phyloP scores from a whole-genome alignment of 1,284 basidiomycete species.

The Testicularia cyperi region DNA sequence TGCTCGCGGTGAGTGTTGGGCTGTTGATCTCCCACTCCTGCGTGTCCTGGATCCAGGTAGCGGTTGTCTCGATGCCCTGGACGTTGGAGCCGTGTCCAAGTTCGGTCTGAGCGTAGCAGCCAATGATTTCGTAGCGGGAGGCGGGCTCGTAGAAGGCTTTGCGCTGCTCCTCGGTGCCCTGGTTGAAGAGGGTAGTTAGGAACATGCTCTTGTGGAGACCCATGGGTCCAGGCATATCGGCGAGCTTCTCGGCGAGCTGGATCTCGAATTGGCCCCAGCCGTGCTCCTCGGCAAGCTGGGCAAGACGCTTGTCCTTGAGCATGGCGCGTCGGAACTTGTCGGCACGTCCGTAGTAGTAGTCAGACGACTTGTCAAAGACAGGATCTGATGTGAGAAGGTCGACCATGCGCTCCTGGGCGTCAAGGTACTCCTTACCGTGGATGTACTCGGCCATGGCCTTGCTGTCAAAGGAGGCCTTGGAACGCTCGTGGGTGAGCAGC shows the following conservation, averaged over 20 bases:
- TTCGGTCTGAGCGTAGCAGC: slow-evolving; percentile 55
- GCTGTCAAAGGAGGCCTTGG: slow-evolving; percentile 51
- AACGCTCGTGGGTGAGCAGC: slow-evolving; percentile 48
- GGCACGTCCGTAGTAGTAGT: slow-evolving; percentile 62
- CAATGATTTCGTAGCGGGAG: slow-evolving; percentile 45
- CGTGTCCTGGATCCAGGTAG: slow-evolving; percentile 42
- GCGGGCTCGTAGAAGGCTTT: slow-evolving; percentile 51
- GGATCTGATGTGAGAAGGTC: slow-evolving; percentile 66
- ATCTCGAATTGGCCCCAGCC: slow-evolving; percentile 59
- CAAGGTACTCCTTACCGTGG: slow-evolving; percentile 46
- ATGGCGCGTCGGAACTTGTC: slow-evolving; percentile 59
- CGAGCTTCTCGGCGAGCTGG: slow-evolving; percentile 42
- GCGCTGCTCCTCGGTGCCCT: slow-evolving; percentile 52
- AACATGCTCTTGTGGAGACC: slow-evolving; percentile 55
- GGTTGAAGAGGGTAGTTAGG: slow-evolving; percentile 52
- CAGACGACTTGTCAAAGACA: slow-evolving; percentile 68
- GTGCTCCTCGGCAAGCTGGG: slow-evolving; percentile 57
- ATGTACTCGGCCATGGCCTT: slow-evolving; percentile 50
- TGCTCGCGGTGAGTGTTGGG: slow-evolving; percentile 45
- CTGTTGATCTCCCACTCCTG: slow-evolving; percentile 49
- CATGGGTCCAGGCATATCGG: slow-evolving; percentile 50
- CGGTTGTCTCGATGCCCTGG: slow-evolving; percentile 50
- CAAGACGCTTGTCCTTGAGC: slow-evolving; percentile 59
- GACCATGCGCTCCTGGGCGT: slow-evolving; percentile 64
- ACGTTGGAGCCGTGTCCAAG: slow-evolving; percentile 55